Percentiles rank a stretch among this genome's conserved stretches.
These are phyloP conservation scores for Sanghuangporus sanghuang DNA, from an alignment of 1,284 basidiomycete genomes.

Conservation along the genomic window DNA sequence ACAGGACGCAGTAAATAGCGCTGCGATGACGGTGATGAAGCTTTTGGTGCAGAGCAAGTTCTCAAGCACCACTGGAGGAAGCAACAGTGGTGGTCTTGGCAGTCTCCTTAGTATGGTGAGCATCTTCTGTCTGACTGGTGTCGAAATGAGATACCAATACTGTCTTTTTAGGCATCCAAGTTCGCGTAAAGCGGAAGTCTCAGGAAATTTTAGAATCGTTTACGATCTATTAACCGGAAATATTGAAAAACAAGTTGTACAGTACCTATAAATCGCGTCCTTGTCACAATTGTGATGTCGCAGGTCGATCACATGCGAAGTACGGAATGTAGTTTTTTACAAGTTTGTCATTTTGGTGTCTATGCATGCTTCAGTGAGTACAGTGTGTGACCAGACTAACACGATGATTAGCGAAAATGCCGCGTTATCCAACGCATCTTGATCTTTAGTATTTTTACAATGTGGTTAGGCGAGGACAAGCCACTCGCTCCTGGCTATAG, in stretches of 20 bases:
- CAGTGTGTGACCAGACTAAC: no score
- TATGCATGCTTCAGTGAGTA: not conserved
- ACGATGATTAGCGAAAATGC: no score
- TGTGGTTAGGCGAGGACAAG: no score
- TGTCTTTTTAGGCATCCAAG: slow-evolving; percentile 35
- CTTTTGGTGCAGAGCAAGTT: slow-evolving; percentile 66
- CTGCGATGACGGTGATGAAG: slow-evolving; percentile 83
- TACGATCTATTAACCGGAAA: not conserved
- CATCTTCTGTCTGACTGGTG: not conserved
- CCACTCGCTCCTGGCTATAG: no score
- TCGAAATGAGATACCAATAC: not conserved
- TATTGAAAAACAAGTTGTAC: not conserved
- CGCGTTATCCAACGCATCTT: no score
- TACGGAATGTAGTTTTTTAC: not conserved
- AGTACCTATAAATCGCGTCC: not conserved
- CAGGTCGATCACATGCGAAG: not conserved
- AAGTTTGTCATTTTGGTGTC: not conserved
- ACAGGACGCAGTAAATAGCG: slow-evolving; percentile 77
- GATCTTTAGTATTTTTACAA: no score
- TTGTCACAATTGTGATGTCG: not conserved
- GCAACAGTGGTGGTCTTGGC: slow-evolving; percentile 61
- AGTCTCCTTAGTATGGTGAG: slow-evolving; percentile 50
- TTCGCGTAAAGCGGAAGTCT: slow-evolving; percentile 28
- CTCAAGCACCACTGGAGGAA: slow-evolving; percentile 44
- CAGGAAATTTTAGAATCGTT: not conserved